Evolutionary conservation across 352 stramenopile species (phyloP), one percentile per base, ranked within the genome.

Genomic region (Phytophthora parvispora): DNA sequence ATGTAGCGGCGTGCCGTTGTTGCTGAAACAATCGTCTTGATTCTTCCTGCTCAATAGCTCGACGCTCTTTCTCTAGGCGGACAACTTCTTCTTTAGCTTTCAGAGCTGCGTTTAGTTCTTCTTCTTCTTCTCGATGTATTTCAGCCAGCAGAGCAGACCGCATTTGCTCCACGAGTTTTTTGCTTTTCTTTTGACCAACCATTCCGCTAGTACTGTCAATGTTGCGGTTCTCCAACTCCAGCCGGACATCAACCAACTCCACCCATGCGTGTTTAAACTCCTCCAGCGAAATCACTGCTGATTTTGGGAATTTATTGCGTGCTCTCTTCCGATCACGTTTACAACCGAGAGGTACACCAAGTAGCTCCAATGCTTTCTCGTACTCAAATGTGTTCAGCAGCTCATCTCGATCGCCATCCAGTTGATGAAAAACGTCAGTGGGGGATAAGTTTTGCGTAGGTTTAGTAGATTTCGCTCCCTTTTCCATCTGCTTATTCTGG

Each of bases 341-440:
- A 2, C 64, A 72, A 9, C 55, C 55, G 6, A 58, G 45, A 4
- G 59, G 52, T 15, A 89, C 61, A 8, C 80, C 75, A 1, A 92
- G 69, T 9, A 89, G 50, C 20, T 87, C 67, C 34, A 94, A 67
- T 13, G 79, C 81, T 67, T 83, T 89, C 18, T 92, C 74, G 60
- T 86, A 92, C 48, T 94, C 84, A 34, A 94, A 90, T 0, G 70
- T 34, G 57, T 92, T 94, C 5, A 94, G 54, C n/a, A 77, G 34
- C 16, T 71, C 72, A 50, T 94, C 86, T 28, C 77, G 81, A 43
- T 94, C 84, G 1, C 74, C 78, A 45, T 90, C 75, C 9, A 92
- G 61, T 47, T 90, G 82, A 34, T 85, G 72, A 61, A 91, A 91
- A 29, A 92, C 71, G 27, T 92, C 82, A 4, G 77, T 74, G 1